Evolutionary conservation across 805 yeast species (phyloP).

Genomic region (Candida golubevii): DNA sequence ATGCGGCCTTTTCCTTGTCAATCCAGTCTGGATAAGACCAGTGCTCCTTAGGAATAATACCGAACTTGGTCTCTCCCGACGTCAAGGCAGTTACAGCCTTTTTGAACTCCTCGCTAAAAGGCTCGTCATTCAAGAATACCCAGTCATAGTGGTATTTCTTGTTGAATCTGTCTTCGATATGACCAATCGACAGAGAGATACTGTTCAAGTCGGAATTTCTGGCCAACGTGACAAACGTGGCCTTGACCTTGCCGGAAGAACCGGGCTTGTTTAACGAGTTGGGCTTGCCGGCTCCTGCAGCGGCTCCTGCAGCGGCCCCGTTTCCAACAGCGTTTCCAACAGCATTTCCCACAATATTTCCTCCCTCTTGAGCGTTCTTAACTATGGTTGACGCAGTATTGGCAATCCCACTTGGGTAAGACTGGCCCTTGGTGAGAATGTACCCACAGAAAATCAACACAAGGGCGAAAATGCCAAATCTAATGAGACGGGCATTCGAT

Average conservation of each 20-base stretch:
- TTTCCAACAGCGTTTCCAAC: conserved; percentile 1
- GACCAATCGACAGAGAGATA: conserved; percentile 60
- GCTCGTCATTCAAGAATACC: conserved; percentile 90
- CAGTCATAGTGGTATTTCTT: conserved; percentile 79
- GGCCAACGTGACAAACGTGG: conserved; percentile 78
- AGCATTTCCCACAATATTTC: background rate
- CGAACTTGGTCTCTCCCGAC: conserved; percentile 76
- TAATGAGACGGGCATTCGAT: conserved; percentile 44
- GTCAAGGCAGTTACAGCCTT: conserved; percentile 59
- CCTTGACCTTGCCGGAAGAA: conserved; percentile 47
- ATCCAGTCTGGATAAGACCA: conserved; percentile 88
- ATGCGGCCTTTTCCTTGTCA: conserved; percentile 67
- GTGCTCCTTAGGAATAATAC: conserved; percentile 74
- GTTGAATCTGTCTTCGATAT: conserved; percentile 89
- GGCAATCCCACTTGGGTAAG: conserved; percentile 18
- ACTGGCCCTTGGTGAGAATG: conserved; percentile 45
- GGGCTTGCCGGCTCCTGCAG: background rate
- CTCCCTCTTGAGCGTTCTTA: background rate
- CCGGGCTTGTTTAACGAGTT: background rate
- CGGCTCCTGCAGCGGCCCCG: conserved; percentile 1
- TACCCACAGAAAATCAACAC: conserved; percentile 45
- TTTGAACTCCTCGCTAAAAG: conserved; percentile 78
- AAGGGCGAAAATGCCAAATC: conserved; percentile 46
- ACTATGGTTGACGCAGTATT: background rate
- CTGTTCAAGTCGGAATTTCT: conserved; percentile 68